These are phyloP conservation scores for Salvia splendens DNA, from an alignment of 257 asterid genomes.

Conservation along the genomic window DNA sequence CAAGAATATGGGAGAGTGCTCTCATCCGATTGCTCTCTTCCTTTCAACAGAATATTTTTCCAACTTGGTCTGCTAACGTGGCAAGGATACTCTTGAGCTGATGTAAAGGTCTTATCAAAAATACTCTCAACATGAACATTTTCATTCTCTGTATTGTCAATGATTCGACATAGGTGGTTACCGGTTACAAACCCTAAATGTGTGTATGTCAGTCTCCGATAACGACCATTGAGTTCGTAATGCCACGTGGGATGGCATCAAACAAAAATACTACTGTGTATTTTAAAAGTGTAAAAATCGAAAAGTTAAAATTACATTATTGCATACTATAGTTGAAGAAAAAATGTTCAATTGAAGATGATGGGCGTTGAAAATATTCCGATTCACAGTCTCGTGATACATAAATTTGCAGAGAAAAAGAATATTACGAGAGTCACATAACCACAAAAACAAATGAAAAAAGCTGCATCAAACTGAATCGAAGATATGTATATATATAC, in stretches of 20 bases:
- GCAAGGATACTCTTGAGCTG: no score
- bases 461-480: constrained; percentile 17
- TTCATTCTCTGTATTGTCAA: no score
- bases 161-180: no score
- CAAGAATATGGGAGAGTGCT: no score
- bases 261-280: no score
- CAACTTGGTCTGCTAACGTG: no score
- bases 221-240: neutral
- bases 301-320: neutral
- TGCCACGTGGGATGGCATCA: constrained; percentile 4
- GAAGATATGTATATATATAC: no score
- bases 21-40: no score
- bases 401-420: constrained; percentile 25
- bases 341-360: neutral
- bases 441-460: constrained; percentile 6
- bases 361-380: constrained; percentile 17
- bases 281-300: neutral
- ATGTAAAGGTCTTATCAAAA: no score
- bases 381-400: neutral
- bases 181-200: constrained; percentile 7
- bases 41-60: no score
- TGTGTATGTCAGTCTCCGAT: neutral
- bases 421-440: constrained; percentile 17
- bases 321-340: neutral
- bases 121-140: no score